A percentile compares a stretch with the other conserved stretches of the same genome.
phyloP scores from a whole-genome alignment of 208 protist species.

The Porcisia deanei region DNA sequence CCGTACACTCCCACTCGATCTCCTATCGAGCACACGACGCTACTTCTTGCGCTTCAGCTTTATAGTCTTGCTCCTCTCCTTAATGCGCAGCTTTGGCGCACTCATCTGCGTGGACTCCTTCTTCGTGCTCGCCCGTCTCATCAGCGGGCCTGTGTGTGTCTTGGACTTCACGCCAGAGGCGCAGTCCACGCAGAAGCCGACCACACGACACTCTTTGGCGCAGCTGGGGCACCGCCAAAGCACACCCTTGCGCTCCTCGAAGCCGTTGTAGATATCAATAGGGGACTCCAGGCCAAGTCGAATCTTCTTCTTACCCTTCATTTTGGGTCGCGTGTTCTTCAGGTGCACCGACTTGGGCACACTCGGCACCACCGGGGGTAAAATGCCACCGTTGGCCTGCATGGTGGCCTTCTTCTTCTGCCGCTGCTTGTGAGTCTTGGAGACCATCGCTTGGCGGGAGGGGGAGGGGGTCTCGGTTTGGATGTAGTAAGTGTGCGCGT shows the following conservation, averaged over 20 bases:
- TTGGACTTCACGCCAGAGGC: slow-evolving; percentile 68
- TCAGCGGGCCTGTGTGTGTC: slow-evolving; percentile 53
- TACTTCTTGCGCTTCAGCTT: slow-evolving; percentile 69
- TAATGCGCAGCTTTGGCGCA: slow-evolving; percentile 35
- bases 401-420: slow-evolving; percentile 79
- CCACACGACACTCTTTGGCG: slow-evolving; percentile 61
- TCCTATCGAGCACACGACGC: background rate
- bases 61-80: slow-evolving; percentile 39
- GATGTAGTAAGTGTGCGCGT: no score
- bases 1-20: background rate
- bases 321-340: slow-evolving; percentile 87
- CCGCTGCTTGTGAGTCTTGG: slow-evolving; percentile 85
- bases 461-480: background rate
- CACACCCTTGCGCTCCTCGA: slow-evolving; percentile 85
- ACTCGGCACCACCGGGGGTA: slow-evolving; percentile 63
- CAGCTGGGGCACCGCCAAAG: slow-evolving; percentile 82
- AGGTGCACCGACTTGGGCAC: slow-evolving; percentile 81
- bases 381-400: slow-evolving; percentile 62
- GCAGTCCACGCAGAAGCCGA: slow-evolving; percentile 89
- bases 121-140: slow-evolving; percentile 52
- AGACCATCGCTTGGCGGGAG: slow-evolving; percentile 63
- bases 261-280: slow-evolving; percentile 84
- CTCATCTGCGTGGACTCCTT: slow-evolving; percentile 21
- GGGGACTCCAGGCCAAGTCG: slow-evolving; percentile 83
- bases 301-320: slow-evolving; percentile 93